These are phyloP conservation scores for Betula pendula DNA, from an alignment of 306 rosid genomes.

Conservation along the genomic window DNA sequence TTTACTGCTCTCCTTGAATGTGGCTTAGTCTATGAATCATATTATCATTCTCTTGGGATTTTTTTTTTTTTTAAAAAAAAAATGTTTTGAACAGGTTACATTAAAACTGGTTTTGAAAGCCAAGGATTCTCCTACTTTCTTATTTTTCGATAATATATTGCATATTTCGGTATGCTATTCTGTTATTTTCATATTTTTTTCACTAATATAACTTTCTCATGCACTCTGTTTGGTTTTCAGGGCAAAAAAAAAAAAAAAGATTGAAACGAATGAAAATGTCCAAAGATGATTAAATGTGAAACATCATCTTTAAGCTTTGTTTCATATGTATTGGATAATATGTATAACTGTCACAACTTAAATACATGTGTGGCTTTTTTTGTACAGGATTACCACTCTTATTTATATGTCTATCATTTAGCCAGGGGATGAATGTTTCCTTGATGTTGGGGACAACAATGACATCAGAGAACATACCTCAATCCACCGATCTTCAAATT, in stretches of 20 bases:
- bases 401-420: constrained; percentile 36
- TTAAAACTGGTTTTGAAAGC: not conserved
- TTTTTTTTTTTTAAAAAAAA: not conserved
- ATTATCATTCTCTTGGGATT: not conserved
- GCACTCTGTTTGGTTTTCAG: not conserved
- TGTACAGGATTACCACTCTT: constrained; percentile 19
- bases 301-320: not conserved
- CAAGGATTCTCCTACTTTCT: not conserved
- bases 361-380: constrained; percentile 6
- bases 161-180: not conserved
- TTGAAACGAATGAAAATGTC: not conserved
- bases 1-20: not conserved
- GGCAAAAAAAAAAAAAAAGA: not conserved
- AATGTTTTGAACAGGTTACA: constrained; percentile 11
- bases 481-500: constrained; percentile 84
- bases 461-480: constrained; percentile 82
- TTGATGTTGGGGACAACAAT: constrained; percentile 83
- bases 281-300: not conserved
- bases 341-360: constrained; percentile 16
- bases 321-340: not conserved
- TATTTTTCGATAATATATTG: not conserved
- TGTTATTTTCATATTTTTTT: not conserved
- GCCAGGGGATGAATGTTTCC: constrained; percentile 83
- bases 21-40: not conserved
- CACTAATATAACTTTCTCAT: not conserved